These are phyloP conservation scores for Annulohypoxylon truncatum DNA, from an alignment of 2,329 filamentous ascomycete genomes.

Conservation along the genomic window DNA sequence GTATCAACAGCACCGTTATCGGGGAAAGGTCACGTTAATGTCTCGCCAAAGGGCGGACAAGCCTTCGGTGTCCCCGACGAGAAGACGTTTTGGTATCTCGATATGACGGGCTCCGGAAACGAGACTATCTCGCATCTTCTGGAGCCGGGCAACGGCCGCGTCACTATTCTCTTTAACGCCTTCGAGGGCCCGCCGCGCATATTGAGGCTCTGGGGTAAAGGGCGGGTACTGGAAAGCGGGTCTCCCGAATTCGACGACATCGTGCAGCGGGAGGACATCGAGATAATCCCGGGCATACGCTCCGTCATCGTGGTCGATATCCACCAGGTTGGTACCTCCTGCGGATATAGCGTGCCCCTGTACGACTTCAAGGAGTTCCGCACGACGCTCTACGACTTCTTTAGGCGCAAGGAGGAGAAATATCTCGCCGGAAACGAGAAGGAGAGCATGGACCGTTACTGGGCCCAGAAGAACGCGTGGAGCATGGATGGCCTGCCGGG, in stretches of 20 bases:
- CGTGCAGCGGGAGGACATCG: constrained; percentile 47
- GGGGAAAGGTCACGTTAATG: constrained; percentile 75
- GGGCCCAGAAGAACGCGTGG: constrained; percentile 55
- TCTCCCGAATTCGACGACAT: constrained; percentile 50
- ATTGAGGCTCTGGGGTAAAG: constrained; percentile 54
- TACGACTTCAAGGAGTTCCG: constrained; percentile 55
- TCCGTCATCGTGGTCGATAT: constrained; percentile 54
- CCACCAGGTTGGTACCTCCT: constrained; percentile 55
- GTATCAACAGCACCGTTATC: constrained; percentile 76
- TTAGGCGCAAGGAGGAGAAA: constrained; percentile 49
- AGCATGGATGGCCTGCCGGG: constrained; percentile 56
- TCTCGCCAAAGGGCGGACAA: constrained; percentile 79
- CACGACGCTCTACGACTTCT: constrained; percentile 51
- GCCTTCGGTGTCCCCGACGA: constrained; percentile 51
- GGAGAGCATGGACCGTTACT: constrained; percentile 55
- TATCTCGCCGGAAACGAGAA: constrained; percentile 50
- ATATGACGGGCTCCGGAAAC: constrained; percentile 78
- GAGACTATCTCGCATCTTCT: constrained; percentile 82
- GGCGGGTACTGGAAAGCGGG: constrained; percentile 52
- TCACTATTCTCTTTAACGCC: constrained; percentile 77
- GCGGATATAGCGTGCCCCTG: constrained; percentile 55
- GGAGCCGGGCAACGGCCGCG: constrained; percentile 73
- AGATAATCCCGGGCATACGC: constrained; percentile 47
- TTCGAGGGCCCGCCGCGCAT: constrained; percentile 56
- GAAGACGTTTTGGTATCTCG: constrained; percentile 68